Evolutionary conservation across 176 grass and related monocot species (phyloP), one percentile per base, ranked within the genome.

Genomic region (Themeda triandra): DNA sequence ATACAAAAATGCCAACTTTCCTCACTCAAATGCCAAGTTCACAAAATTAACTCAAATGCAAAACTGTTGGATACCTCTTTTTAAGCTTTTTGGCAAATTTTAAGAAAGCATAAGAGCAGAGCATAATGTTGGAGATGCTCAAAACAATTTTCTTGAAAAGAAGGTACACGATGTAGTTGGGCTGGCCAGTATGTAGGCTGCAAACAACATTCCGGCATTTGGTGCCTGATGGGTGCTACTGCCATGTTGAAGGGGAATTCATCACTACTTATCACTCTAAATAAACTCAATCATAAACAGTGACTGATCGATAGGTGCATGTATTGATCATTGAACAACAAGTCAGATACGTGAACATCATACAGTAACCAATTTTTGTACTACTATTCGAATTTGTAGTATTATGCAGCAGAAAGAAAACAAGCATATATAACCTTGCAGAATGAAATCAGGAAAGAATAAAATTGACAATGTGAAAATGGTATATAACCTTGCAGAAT

Each of bases 131-230:
- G n/a, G n/a, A n/a, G n/a, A n/a, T n/a, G n/a, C n/a, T n/a, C n/a
- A n/a, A n/a, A n/a, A n/a, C n/a, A n/a, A n/a, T 40, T 35, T 66
- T 76, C n/a, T 28, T 19, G 10, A 32, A 30, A 59, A 77, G 46
- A 29, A 82, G 69, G 14, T 45, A 46, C 66, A 10, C 35, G 24
- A 75, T 79, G 42, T n/a, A 79, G 28, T 65, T 73, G 67, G 21
- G 24, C 65, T 33, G 32, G 44, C 62, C 33, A 35, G 33, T 35
- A 35, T n/a, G n/a, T 37, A 40, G 21, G 35, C 42, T 75, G 62
- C 37, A 40, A n/a, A n/a, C 40, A 66, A 78, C 71, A 73, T 56
- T 80, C 63, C 28, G 44, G 8, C 29, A 71, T 77, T 63, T 83
- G 39, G 54, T 83, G 53, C 37, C 6, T 77, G 86, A 87, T 63